Conservation (phyloP, 2,329 filamentous ascomycete genomes). For the Penicillium sp. region DNA sequence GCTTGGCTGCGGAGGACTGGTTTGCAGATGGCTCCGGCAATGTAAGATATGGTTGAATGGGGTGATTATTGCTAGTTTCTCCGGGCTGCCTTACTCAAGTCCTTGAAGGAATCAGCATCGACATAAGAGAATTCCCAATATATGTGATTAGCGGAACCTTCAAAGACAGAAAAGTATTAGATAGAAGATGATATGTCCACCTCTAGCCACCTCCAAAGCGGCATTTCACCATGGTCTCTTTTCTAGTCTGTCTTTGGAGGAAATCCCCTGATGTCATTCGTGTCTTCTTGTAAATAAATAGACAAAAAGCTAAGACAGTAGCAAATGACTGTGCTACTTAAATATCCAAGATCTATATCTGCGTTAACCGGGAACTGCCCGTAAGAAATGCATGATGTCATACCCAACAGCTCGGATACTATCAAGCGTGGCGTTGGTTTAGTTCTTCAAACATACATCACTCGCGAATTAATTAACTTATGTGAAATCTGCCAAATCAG, state of each 20-base stretch:
- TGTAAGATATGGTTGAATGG: slow-evolving; percentile 59
- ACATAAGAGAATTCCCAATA: not conserved
- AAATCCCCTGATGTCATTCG: not conserved
- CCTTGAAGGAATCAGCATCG: not conserved
- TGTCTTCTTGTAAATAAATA: not conserved
- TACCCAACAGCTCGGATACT: not conserved
- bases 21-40: slow-evolving; percentile 57
- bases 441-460: not conserved
- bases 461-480: not conserved
- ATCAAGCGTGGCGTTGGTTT: not conserved
- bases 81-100: not conserved
- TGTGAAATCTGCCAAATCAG: not conserved
- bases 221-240: not conserved
- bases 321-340: not conserved
- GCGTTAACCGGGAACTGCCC: not conserved
- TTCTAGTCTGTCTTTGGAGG: not conserved
- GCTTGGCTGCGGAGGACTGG: slow-evolving; percentile 51
- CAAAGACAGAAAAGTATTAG: not conserved
- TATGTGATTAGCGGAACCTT: not conserved
- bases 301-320: not conserved
- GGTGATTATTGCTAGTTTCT: not conserved
- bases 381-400: slow-evolving; percentile 7
- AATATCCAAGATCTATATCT: not conserved
- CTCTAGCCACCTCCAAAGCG: not conserved
- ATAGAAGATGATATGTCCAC: not conserved